These are phyloP conservation scores for Stenocarpella maydis DNA, from an alignment of 2,329 filamentous ascomycete species.

Conservation along the genomic window DNA sequence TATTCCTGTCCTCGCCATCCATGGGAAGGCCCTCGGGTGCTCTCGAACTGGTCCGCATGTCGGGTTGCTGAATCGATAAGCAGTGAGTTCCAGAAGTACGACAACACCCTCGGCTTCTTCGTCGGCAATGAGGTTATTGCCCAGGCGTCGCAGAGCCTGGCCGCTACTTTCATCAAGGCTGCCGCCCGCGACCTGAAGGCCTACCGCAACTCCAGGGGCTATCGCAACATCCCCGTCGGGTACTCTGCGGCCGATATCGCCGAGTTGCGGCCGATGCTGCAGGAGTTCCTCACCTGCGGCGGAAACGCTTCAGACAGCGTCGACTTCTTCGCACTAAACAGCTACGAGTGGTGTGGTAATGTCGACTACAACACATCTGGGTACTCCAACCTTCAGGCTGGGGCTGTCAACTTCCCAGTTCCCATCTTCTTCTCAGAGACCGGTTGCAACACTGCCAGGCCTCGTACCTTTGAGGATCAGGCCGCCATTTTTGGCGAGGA, in stretches of 20 bases:
- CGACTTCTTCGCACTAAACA: conserved; percentile 88
- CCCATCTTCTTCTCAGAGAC: conserved; percentile 92
- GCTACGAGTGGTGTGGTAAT: conserved; percentile 81
- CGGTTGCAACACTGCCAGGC: conserved; percentile 74
- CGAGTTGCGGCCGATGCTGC: conserved; percentile 67
- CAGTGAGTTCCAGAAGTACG: conserved; percentile 72
- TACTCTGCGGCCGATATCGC: conserved; percentile 90
- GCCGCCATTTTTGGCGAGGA: conserved; percentile 76
- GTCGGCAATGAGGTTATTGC: conserved; percentile 90
- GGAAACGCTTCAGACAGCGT: conserved; percentile 72
- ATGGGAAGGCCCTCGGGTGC: not conserved
- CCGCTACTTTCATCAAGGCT: conserved; percentile 85
- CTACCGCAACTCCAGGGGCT: conserved; percentile 77
- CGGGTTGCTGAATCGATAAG: not conserved
- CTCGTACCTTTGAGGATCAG: conserved; percentile 75
- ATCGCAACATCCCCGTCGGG: conserved; percentile 83
- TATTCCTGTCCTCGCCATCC: not conserved
- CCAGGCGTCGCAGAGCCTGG: conserved; percentile 62
- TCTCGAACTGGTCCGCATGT: not conserved
- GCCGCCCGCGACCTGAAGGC: conserved; percentile 83
- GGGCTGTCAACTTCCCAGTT: conserved; percentile 76
- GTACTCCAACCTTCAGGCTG: conserved; percentile 72
- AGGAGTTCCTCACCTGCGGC: conserved; percentile 81
- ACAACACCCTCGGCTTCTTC: conserved; percentile 86
- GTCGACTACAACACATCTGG: conserved; percentile 68